Percentiles rank a stretch among this genome's conserved stretches.
phyloP scores from a whole-genome alignment of 345 rosid genomes.

The Euphorbia lathyris region DNA sequence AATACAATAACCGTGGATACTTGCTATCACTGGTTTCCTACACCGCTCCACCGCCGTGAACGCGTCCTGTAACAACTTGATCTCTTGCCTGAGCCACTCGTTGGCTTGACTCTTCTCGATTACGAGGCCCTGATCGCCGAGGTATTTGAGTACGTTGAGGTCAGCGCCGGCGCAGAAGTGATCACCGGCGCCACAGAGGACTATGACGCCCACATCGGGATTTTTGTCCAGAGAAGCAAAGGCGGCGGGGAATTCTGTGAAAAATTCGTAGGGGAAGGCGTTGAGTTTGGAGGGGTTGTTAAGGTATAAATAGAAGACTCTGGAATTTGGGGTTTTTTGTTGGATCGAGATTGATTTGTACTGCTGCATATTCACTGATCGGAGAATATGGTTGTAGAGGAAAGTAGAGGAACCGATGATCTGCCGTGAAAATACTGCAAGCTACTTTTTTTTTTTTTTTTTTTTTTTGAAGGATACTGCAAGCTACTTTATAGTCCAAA shows the following conservation, averaged over 20 bases:
- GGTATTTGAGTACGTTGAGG: slow-evolving; percentile 34
- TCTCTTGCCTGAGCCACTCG: slow-evolving; percentile 47
- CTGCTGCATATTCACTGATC: slow-evolving; percentile 33
- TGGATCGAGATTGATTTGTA: slow-evolving; percentile 49
- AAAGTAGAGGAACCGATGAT: too few species aligned
- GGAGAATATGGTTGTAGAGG: too few species aligned
- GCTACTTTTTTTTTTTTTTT: too few species aligned
- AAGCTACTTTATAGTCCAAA: too few species aligned
- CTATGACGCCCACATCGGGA: slow-evolving; percentile 45
- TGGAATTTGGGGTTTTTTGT: slow-evolving; percentile 32
- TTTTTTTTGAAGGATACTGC: too few species aligned
- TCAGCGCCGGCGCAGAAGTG: slow-evolving; percentile 86
- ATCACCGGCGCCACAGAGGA: slow-evolving; percentile 63
- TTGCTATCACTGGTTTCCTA: slow-evolving; percentile 75
- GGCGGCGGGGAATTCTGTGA: slow-evolving; percentile 59
- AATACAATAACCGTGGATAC: slow-evolving; percentile 67
- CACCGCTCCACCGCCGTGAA: slow-evolving; percentile 69
- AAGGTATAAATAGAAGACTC: slow-evolving; percentile 51
- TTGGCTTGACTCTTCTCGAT: slow-evolving; percentile 47
- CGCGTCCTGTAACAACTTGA: slow-evolving; percentile 60
- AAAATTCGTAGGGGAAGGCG: too few species aligned
- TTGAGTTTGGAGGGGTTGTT: slow-evolving; percentile 56
- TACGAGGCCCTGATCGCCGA: slow-evolving; percentile 11
- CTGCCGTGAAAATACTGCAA: too few species aligned
- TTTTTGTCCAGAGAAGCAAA: slow-evolving; percentile 57